phyloP scores from a whole-genome alignment of 371 early-diverging fungal genomes.

The Mucor ambiguus region DNA sequence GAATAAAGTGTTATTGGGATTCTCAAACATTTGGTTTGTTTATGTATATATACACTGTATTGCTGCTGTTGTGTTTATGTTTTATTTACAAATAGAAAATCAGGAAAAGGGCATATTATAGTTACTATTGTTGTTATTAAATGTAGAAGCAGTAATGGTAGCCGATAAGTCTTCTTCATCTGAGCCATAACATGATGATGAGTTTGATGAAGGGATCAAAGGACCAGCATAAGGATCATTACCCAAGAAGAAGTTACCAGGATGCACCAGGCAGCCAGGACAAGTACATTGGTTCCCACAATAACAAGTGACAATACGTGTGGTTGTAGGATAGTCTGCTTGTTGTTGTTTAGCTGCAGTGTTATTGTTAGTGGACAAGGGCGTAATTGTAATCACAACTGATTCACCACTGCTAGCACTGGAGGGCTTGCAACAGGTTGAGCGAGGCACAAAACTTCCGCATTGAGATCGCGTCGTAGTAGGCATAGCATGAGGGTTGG shows the following conservation, averaged over 20 bases:
- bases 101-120: conserved; percentile 35
- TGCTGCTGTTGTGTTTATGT: conserved; percentile 34
- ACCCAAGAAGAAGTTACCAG: conserved; percentile 32
- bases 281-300: conserved; percentile 37
- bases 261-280: conserved; percentile 45
- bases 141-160: neutral
- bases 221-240: conserved; percentile 38
- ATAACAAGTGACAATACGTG: conserved; percentile 42
- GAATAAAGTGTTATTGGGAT: neutral
- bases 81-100: conserved; percentile 75
- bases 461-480: conserved; percentile 18
- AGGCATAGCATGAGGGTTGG: conserved; percentile 4
- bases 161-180: conserved; percentile 30
- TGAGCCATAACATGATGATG: conserved; percentile 35
- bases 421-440: conserved; percentile 17
- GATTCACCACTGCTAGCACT: conserved; percentile 33
- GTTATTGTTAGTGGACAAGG: conserved; percentile 20
- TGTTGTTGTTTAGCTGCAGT: neutral
- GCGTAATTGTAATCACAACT: conserved; percentile 50
- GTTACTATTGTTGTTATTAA: conserved; percentile 5
- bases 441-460: conserved; percentile 33
- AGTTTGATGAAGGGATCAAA: conserved; percentile 24
- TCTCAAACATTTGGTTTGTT: neutral
- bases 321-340: conserved; percentile 15
- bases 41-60: conserved; percentile 6